Base-by-base conservation (phyloP, 1,284 basidiomycete species). In the Hymenochaete sp. region DNA sequence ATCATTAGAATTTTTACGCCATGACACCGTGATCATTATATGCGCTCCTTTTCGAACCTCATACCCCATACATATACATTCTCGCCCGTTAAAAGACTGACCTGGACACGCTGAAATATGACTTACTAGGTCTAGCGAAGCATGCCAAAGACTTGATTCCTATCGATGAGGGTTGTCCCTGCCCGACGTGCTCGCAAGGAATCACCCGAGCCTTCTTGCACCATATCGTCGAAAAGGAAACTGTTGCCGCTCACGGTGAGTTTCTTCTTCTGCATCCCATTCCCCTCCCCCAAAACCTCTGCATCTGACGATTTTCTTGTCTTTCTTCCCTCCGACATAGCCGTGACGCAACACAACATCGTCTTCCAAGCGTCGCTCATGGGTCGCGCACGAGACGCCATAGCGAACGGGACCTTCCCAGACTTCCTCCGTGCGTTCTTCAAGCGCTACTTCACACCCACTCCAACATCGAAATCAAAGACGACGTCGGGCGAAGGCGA, bases 321-420 rank as follows among this genome's bases (percentile, higher is more conserved):
- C 47, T 53, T 42, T 27, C 35, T 22, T 42, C 43, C 14, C 14
- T 7, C 32, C 28, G 32, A 33, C 33, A 37, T 51, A 87, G 84
- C 82, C 19, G 62, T 87, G 48, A 87, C 86, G 1, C 71, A 82
- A 50, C 86, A 89, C 54, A 90, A 90, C 58, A 68, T 89, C 47
- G 74, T 77, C 18, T 89, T 89, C 64, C 82, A 89, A 65, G 87
- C 85, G 9, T 77, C 76, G 49, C 67, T 91, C 9, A 87, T 91
- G 84, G 82, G 83, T 18, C 68, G 74, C 22, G 84, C 81, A 25
- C 70, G 88, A 49, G 74, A 83, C 56, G 83, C 88, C 2, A 91
- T 91, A 53, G 59, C 89, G 46, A 69, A 72, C 38, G 83, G 78
- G 26, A 74, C 66, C 10, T 92, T 88, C 62, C 88, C 89, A 2